Percentiles rank a stretch among this genome's conserved stretches.
phyloP scores from a whole-genome alignment of 2,329 filamentous ascomycete species.

The Monosporascus sp. region DNA sequence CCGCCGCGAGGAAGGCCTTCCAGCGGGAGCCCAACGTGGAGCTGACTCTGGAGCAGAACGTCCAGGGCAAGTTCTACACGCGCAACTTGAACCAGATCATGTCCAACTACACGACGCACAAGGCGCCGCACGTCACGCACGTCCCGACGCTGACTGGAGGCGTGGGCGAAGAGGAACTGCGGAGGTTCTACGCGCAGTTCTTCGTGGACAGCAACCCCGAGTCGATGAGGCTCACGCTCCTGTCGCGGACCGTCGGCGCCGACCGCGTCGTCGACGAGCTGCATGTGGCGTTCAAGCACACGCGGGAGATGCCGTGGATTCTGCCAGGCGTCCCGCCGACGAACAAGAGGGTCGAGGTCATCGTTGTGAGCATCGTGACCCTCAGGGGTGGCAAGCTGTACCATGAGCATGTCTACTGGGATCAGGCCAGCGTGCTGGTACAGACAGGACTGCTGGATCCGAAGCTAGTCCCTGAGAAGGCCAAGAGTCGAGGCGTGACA shows the following conservation, averaged over 20 bases:
- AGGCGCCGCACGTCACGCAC: constrained; percentile 64
- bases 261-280: constrained; percentile 64
- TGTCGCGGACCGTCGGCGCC: constrained; percentile 60
- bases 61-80: constrained; percentile 54
- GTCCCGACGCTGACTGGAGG: constrained; percentile 62
- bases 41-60: constrained; percentile 60
- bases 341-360: constrained; percentile 47
- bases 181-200: constrained; percentile 60
- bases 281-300: constrained; percentile 54
- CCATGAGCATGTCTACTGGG: constrained; percentile 66
- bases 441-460: constrained; percentile 54
- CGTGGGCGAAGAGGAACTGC: constrained; percentile 53
- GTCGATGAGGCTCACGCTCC: constrained; percentile 54
- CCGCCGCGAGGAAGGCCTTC: constrained; percentile 57
- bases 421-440: constrained; percentile 58
- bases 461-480: constrained; percentile 29
- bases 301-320: constrained; percentile 54
- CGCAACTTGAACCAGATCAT: constrained; percentile 56
- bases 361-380: constrained; percentile 59
- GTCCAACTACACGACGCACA: constrained; percentile 54
- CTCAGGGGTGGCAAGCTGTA: constrained; percentile 59
- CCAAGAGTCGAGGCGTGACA: constrained; percentile 29
- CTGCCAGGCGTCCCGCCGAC: constrained; percentile 57
- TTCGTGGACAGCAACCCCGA: constrained; percentile 60
- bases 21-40: constrained; percentile 60